These are phyloP conservation scores for Rhododendron ferrugineum DNA, from an alignment of 148 eudicot species.

Conservation along the genomic window DNA sequence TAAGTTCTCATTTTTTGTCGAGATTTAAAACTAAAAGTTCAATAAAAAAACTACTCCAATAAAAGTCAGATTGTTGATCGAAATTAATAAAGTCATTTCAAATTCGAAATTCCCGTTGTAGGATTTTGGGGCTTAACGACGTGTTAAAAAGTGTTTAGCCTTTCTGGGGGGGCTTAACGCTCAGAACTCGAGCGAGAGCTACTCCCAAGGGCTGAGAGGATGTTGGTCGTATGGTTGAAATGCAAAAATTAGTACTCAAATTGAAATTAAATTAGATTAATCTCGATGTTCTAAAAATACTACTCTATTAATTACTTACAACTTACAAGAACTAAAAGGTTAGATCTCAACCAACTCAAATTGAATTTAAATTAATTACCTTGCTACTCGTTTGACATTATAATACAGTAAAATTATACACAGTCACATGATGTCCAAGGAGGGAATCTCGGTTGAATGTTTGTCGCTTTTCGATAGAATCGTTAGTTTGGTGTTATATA, in stretches of 20 bases:
- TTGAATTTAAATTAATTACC: neutral
- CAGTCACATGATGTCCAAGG: too few species aligned
- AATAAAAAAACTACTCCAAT: too few species aligned
- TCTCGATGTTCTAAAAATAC: neutral
- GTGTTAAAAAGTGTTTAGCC: neutral
- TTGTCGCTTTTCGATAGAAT: too few species aligned
- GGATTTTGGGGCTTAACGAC: neutral
- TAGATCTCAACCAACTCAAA: neutral
- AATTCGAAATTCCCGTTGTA: neutral
- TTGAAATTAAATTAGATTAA: neutral
- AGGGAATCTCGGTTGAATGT: too few species aligned
- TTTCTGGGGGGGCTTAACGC: neutral
- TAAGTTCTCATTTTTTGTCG: neutral
- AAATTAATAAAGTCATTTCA: too few species aligned
- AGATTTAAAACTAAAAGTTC: neutral
- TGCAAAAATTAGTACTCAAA: neutral
- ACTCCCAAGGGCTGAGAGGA: slow-evolving; percentile 2
- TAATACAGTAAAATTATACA: neutral
- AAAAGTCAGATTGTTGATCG: neutral
- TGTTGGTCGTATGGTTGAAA: slow-evolving; percentile 7
- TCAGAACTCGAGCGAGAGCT: neutral
- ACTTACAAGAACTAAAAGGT: neutral
- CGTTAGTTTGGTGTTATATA: too few species aligned
- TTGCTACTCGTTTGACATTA: neutral
- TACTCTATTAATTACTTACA: too few species aligned